Conservation (phyloP, 257 asterid genomes). For the Anisodus tanguticus region DNA sequence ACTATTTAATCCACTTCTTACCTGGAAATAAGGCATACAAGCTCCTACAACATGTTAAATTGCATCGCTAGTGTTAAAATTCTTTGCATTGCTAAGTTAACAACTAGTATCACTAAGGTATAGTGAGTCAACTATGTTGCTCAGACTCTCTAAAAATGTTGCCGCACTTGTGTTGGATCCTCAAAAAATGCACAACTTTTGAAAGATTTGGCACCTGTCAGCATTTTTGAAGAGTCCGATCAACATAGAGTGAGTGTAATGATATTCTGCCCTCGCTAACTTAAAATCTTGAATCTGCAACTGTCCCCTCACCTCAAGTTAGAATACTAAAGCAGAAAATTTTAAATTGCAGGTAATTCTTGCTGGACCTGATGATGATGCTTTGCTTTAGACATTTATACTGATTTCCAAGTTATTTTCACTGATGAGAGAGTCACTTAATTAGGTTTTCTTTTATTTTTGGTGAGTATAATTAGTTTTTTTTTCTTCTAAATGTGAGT, state of each 20-base stretch:
- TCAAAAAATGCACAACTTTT: neutral
- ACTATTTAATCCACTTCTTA: too few relatives aligned
- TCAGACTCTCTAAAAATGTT: neutral
- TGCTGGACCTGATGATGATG: slow-evolving; percentile 98
- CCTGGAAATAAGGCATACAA: too few relatives aligned
- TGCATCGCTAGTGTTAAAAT: too few relatives aligned
- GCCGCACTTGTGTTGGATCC: neutral
- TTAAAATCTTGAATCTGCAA: neutral
- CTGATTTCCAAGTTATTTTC: slow-evolving; percentile 41
- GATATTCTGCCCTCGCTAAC: neutral
- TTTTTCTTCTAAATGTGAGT: slow-evolving; percentile 47
- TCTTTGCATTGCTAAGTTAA: neutral
- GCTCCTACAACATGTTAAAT: too few relatives aligned
- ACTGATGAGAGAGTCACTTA: slow-evolving; percentile 36
- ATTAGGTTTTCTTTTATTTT: neutral
- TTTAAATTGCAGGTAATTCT: slow-evolving; percentile 65
- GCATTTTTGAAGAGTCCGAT: neutral
- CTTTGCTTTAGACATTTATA: slow-evolving; percentile 59
- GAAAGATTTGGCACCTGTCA: neutral
- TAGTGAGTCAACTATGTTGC: neutral
- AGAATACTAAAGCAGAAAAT: neutral
- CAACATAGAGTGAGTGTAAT: neutral
- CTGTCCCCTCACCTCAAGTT: neutral
- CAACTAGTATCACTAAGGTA: neutral
- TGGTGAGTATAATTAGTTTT: slow-evolving; percentile 13